Conservation (phyloP, 1,284 basidiomycete genomes). For the Baeospora myosura region DNA sequence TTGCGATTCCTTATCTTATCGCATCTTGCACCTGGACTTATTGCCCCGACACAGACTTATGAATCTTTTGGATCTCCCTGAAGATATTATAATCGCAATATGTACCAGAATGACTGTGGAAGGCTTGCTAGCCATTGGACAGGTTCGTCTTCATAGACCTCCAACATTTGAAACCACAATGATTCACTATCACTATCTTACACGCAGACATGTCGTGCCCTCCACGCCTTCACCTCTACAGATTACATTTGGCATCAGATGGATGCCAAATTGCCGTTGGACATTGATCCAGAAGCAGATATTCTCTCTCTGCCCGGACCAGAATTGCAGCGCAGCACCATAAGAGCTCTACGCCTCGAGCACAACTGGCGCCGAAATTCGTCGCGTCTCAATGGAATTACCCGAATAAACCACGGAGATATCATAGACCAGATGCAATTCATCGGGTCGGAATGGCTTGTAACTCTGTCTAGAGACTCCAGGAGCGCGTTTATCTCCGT, state of each 20-base stretch:
- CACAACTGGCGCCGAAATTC: slow-evolving; percentile 38
- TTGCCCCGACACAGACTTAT: too few species aligned
- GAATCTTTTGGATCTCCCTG: too few species aligned
- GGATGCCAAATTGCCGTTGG: slow-evolving; percentile 26
- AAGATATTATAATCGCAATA: too few species aligned
- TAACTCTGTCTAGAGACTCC: slow-evolving; percentile 33
- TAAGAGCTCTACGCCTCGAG: slow-evolving; percentile 42
- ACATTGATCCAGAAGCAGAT: slow-evolving; percentile 24
- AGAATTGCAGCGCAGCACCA: slow-evolving; percentile 27
- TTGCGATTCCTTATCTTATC: too few species aligned
- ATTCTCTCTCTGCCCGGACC: slow-evolving; percentile 21
- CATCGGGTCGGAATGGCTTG: slow-evolving; percentile 38
- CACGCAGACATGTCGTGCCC: slow-evolving; percentile 43
- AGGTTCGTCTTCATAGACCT: too few species aligned
- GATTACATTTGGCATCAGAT: slow-evolving; percentile 49
- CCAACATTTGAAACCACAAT: neutral
- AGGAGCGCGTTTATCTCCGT: slow-evolving; percentile 27
- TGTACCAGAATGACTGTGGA: too few species aligned
- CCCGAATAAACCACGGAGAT: slow-evolving; percentile 27
- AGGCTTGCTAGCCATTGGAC: too few species aligned
- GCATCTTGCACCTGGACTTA: too few species aligned
- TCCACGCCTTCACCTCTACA: slow-evolving; percentile 38
- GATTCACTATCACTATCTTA: neutral
- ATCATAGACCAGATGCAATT: slow-evolving; percentile 38
- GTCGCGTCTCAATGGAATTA: slow-evolving; percentile 28